Evolutionary conservation across 371 early-diverging fungal species (phyloP).

Genomic region (Mortierella sp.): DNA sequence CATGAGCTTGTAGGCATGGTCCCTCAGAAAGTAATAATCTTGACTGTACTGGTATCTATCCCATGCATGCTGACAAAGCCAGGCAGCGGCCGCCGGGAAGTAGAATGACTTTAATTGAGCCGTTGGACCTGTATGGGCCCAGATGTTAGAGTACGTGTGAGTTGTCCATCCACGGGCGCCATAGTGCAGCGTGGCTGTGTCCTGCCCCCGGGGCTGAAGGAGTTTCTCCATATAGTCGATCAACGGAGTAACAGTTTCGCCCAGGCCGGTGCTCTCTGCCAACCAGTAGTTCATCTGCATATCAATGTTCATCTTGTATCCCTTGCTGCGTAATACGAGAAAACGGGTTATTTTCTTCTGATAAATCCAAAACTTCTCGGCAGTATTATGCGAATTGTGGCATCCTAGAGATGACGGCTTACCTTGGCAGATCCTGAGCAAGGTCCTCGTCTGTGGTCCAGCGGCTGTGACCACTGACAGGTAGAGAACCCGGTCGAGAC

Average conservation of each 20-base stretch:
- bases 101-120: constrained; percentile 21
- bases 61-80: constrained; percentile 54
- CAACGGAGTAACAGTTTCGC: constrained; percentile 42
- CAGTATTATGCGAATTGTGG: background rate
- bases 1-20: constrained; percentile 51
- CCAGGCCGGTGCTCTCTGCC: constrained; percentile 40
- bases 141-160: constrained; percentile 42
- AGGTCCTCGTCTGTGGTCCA: constrained; percentile 15
- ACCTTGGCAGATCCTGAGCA: constrained; percentile 21
- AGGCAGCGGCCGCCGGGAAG: constrained; percentile 44
- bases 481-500: constrained; percentile 40
- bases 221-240: constrained; percentile 49
- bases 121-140: constrained; percentile 54
- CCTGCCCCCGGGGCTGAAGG: constrained; percentile 37
- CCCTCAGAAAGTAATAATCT: constrained; percentile 33
- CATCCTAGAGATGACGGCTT: background rate
- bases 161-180: constrained; percentile 46
- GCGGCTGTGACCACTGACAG: constrained; percentile 15
- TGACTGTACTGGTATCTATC: constrained; percentile 48
- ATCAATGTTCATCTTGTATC: constrained; percentile 47
- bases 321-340: constrained; percentile 3
- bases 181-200: constrained; percentile 29
- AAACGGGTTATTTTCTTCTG: background rate
- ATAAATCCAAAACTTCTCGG: background rate
- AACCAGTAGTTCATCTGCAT: constrained; percentile 55